phyloP scores from a whole-genome alignment of 495 filamentous ascomycete genomes.

The Cercophora samala region DNA sequence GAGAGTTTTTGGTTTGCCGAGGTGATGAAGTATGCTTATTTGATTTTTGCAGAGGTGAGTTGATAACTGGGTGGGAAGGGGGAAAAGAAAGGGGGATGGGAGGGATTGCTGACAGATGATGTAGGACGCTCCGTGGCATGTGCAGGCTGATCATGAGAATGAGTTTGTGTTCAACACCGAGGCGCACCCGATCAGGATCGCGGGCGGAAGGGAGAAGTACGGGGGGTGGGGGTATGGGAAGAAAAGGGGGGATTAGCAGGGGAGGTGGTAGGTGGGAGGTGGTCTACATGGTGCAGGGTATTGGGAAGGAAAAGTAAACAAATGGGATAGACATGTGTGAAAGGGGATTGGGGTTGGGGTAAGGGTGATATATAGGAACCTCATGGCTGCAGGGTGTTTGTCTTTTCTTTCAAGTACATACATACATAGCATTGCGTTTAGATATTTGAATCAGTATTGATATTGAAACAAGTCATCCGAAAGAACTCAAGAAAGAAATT shows the following conservation, averaged over 20 bases:
- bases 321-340: too few species aligned
- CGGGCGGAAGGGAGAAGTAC: conserved; percentile 10
- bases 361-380: too few species aligned
- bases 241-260: not conserved
- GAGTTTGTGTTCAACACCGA: conserved; percentile 82
- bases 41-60: conserved; percentile 48
- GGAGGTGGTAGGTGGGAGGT: not conserved
- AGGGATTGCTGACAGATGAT: conserved; percentile 8
- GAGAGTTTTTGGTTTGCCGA: conserved; percentile 93
- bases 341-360: too few species aligned
- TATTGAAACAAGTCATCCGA: too few species aligned
- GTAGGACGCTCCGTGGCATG: conserved; percentile 62
- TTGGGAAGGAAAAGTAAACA: not conserved
- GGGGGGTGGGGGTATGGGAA: not conserved
- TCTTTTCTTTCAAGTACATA: too few species aligned
- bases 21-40: conserved; percentile 79
- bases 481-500: too few species aligned
- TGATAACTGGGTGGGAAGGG: not conserved
- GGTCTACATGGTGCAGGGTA: not conserved
- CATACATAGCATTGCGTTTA: too few species aligned
- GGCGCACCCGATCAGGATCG: conserved; percentile 70
- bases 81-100: not conserved
- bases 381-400: too few species aligned
- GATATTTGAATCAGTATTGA: too few species aligned
- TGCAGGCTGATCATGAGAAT: conserved; percentile 55